Conservation (phyloP, 495 filamentous ascomycete genomes). For the Hyaloscypha hepaticicola region DNA sequence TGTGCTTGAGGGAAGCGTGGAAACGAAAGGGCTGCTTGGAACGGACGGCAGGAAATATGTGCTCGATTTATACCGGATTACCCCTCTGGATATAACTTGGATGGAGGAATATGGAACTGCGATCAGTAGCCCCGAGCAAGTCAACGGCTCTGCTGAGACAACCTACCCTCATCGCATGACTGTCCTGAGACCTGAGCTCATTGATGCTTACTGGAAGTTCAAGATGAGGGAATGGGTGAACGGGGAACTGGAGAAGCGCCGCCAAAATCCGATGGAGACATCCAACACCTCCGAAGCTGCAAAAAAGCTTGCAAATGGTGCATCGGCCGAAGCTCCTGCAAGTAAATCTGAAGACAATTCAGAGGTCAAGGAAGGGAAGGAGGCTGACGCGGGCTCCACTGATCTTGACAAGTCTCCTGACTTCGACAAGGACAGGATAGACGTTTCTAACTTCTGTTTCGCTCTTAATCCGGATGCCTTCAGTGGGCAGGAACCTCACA, state of each 20-base stretch:
- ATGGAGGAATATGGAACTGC: slow-evolving; percentile 64
- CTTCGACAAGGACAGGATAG: slow-evolving; percentile 56
- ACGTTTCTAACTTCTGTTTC: slow-evolving; percentile 83
- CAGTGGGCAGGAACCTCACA: slow-evolving; percentile 88
- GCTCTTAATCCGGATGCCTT: slow-evolving; percentile 93
- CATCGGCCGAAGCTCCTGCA: slow-evolving; percentile 18
- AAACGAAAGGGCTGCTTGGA: slow-evolving; percentile 97
- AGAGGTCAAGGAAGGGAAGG: slow-evolving; percentile 31
- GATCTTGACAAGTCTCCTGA: slow-evolving; percentile 35
- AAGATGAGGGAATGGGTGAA: slow-evolving; percentile 88
- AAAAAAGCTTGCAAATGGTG: slow-evolving; percentile 24
- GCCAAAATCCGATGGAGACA: slow-evolving; percentile 23
- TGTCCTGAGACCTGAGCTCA: slow-evolving; percentile 81
- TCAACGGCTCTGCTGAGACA: slow-evolving; percentile 45
- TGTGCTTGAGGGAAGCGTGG: slow-evolving; percentile 91
- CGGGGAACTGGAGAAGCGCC: slow-evolving; percentile 60
- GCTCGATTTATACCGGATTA: slow-evolving; percentile 91
- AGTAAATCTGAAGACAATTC: slow-evolving; percentile 15
- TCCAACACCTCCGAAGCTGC: slow-evolving; percentile 22
- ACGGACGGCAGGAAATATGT: slow-evolving; percentile 97
- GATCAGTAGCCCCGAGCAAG: slow-evolving; percentile 41
- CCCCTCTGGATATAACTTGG: slow-evolving; percentile 88
- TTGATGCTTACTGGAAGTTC: slow-evolving; percentile 76
- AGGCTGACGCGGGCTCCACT: slow-evolving; percentile 35
- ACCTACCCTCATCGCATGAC: slow-evolving; percentile 95